Percentiles rank a stretch among this genome's conserved stretches.
These are phyloP conservation scores for Mycena haematopus DNA, from an alignment of 768 basidiomycete genomes.

Conservation along the genomic window DNA sequence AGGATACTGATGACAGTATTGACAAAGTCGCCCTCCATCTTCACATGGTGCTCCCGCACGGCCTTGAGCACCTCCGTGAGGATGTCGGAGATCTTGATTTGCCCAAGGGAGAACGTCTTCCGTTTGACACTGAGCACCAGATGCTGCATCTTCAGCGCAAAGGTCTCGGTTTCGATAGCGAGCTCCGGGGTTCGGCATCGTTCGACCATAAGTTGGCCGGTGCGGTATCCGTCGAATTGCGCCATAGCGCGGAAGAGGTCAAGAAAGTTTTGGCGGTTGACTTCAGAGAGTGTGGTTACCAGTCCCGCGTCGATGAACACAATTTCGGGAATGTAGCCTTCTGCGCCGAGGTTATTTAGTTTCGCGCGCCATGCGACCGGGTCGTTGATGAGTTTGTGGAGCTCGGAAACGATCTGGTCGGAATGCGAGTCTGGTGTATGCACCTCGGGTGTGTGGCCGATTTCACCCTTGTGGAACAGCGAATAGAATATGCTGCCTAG, in stretches of 20 bases:
- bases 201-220: slow-evolving; percentile 95
- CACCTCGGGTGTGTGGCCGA: slow-evolving; percentile 31
- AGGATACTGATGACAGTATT: slow-evolving; percentile 97
- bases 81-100: slow-evolving; percentile 95
- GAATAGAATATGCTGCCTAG: slow-evolving; percentile 64
- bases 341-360: slow-evolving; percentile 61
- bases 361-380: slow-evolving; percentile 73
- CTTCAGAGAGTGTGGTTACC: slow-evolving; percentile 82
- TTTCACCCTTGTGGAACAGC: slow-evolving; percentile 47
- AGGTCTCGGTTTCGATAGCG: slow-evolving; percentile 90
- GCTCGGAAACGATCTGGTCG: slow-evolving; percentile 69
- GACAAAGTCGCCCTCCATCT: slow-evolving; percentile 98
- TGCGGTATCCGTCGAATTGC: slow-evolving; percentile 95
- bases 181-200: slow-evolving; percentile 91
- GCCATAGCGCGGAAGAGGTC: slow-evolving; percentile 97
- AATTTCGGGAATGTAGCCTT: slow-evolving; percentile 91
- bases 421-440: slow-evolving; percentile 55
- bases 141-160: slow-evolving; percentile 97
- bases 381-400: slow-evolving; percentile 65
- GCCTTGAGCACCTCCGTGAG: slow-evolving; percentile 86
- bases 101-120: slow-evolving; percentile 96
- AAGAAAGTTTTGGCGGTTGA: slow-evolving; percentile 91
- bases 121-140: slow-evolving; percentile 92
- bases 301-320: slow-evolving; percentile 97
- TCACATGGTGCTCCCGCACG: slow-evolving; percentile 93